A percentile compares a stretch with the other conserved stretches of the same genome.
These are phyloP conservation scores for Cladosporium halotolerans DNA, from an alignment of 2,329 filamentous ascomycete genomes.

Conservation along the genomic window DNA sequence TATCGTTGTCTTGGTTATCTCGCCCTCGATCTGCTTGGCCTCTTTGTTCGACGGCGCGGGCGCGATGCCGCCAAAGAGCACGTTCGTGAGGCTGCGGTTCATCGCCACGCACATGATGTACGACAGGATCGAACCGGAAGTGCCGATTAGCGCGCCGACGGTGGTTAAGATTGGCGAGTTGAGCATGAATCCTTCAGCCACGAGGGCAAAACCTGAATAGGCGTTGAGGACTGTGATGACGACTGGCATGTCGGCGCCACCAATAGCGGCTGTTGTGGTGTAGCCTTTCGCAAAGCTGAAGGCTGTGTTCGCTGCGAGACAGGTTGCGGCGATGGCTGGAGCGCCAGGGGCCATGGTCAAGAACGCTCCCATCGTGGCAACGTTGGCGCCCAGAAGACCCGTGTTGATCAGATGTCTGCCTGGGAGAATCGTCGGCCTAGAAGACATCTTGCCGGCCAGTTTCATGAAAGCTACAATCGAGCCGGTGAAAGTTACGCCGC, in stretches of 20 bases:
- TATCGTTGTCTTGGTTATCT: constrained; percentile 69
- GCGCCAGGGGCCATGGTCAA: constrained; percentile 74
- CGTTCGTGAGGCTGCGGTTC: constrained; percentile 85
- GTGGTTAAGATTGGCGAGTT: constrained; percentile 80
- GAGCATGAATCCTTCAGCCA: constrained; percentile 88
- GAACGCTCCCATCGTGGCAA: constrained; percentile 78
- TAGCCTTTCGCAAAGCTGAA: constrained; percentile 81
- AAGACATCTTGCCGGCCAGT: constrained; percentile 75
- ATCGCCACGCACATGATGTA: constrained; percentile 86
- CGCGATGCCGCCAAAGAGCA: constrained; percentile 77
- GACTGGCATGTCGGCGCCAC: constrained; percentile 90
- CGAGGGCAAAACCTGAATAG: constrained; percentile 83
- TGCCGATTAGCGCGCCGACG: constrained; percentile 79
- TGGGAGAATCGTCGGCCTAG: constrained; percentile 64
- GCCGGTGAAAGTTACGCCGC: constrained; percentile 81
- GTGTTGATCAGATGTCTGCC: constrained; percentile 72
- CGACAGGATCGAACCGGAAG: constrained; percentile 81
- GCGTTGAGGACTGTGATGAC: constrained; percentile 88
- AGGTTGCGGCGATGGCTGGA: constrained; percentile 70
- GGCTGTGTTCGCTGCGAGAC: constrained; percentile 66
- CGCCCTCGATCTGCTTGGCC: constrained; percentile 67
- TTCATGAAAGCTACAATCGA: constrained; percentile 87
- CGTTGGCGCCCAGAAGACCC: constrained; percentile 66
- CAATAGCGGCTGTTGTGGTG: constrained; percentile 81
- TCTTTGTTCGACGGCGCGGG: constrained; percentile 37